These are phyloP conservation scores for Mycena vitilis DNA, from an alignment of 768 basidiomycete genomes.

Conservation along the genomic window DNA sequence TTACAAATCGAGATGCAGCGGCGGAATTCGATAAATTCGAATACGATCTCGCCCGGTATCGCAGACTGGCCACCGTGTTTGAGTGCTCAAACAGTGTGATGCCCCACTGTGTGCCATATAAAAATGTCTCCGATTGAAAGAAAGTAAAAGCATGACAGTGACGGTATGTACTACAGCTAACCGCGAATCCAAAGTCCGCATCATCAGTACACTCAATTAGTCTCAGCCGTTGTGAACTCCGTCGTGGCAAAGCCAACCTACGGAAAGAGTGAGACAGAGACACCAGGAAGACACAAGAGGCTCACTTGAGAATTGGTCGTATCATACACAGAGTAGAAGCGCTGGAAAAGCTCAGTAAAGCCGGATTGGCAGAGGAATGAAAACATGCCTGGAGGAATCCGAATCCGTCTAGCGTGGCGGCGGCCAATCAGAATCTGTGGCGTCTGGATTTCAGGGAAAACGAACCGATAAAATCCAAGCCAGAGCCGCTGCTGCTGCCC, in stretches of 20 bases:
- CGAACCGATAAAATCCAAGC: conserved; percentile 75
- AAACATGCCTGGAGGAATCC: conserved; percentile 54
- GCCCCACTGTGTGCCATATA: too few relatives aligned
- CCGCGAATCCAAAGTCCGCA: too few relatives aligned
- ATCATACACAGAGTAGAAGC: conserved; percentile 69
- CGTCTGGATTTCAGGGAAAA: conserved; percentile 14
- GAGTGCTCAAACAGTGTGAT: too few relatives aligned
- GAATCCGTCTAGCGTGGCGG: conserved; percentile 57
- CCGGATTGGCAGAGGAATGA: not conserved
- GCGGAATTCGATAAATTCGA: too few relatives aligned
- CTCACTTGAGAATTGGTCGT: conserved; percentile 54
- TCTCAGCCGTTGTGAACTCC: conserved; percentile 47
- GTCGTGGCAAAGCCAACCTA: conserved; percentile 17
- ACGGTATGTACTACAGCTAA: too few relatives aligned
- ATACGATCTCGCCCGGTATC: too few relatives aligned
- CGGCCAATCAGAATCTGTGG: conserved; percentile 11
- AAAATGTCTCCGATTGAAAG: too few relatives aligned
- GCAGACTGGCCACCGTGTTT: too few relatives aligned
- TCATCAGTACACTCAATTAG: conserved; percentile 42
- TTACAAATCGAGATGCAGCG: too few relatives aligned
- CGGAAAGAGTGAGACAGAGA: not conserved
- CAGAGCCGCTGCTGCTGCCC: conserved; percentile 61
- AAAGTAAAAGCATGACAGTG: too few relatives aligned
- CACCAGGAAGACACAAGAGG: conserved; percentile 33
- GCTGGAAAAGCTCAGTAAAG: conserved; percentile 41